Percentiles rank a stretch among this genome's conserved stretches.
Conservation (phyloP, 208 protist genomes). For the Crithidia acanthocephali region DNA sequence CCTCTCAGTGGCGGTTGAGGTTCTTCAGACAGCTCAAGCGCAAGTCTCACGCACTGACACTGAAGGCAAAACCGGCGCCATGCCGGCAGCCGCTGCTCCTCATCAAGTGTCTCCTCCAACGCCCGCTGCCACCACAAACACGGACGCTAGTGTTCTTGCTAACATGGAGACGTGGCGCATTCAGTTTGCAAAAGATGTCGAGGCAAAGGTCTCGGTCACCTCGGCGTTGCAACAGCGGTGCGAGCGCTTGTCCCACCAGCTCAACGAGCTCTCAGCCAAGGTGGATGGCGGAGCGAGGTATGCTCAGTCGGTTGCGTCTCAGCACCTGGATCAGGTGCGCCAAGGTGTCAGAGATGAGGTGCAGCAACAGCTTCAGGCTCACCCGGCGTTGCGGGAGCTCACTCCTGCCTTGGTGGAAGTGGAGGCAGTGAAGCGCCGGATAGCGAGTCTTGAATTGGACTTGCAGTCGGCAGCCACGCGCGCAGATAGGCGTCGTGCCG, state of each 20-base stretch:
- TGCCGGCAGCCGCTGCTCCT: neutral
- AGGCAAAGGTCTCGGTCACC: conserved; percentile 9
- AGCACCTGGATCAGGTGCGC: conserved; percentile 32
- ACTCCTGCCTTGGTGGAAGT: conserved; percentile 46
- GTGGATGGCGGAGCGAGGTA: conserved; percentile 34
- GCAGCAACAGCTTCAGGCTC: conserved; percentile 22
- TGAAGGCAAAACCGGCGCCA: neutral
- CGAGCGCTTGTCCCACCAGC: conserved; percentile 33
- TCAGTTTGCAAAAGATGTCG: conserved; percentile 12
- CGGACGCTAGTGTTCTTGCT: neutral
- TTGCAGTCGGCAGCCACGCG: conserved; percentile 17
- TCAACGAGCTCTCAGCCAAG: conserved; percentile 35
- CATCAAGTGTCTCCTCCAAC: neutral
- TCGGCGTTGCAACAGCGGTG: conserved; percentile 11
- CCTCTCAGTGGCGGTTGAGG: conserved; percentile 36
- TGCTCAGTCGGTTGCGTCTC: conserved; percentile 24
- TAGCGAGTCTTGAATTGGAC: conserved; percentile 42
- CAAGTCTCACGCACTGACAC: neutral
- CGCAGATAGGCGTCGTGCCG: neutral
- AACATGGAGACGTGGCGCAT: conserved; percentile 21
- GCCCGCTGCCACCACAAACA: neutral
- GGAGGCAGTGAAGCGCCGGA: conserved; percentile 54
- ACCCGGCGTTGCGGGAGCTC: conserved; percentile 29
- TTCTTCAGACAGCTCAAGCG: conserved; percentile 14
- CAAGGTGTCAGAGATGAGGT: conserved; percentile 32